Evolutionary conservation across 2,329 filamentous ascomycete species (phyloP), one percentile per base, ranked within the genome.

Genomic region (Beauveria sp.): DNA sequence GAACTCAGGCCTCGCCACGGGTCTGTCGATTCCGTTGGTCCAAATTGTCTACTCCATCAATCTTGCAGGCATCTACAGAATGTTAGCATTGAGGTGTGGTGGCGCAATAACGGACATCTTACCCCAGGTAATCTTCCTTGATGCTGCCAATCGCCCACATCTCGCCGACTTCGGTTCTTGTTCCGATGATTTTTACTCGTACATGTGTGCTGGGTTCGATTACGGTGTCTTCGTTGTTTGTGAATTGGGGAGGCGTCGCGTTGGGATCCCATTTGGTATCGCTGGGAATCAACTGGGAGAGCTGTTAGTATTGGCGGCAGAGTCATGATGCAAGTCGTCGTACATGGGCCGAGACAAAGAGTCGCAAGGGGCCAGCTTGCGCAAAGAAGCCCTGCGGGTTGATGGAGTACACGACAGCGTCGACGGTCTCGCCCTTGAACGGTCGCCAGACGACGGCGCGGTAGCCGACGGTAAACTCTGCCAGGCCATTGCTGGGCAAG

Each of bases 141-240:
- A 99, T 97, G 68, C 91, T 98, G 64, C 93, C 95, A 74, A 99
- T 96, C 43, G 93, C 95, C 83, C 90, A 97, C 84, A 99, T 96
- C 73, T 91, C 89, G 65, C 91, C 91, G 57, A 98, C 91, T 74
- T 98, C 95, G 66, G 90, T 93, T 75, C 96, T 86, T 56, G 93
- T 90, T 75, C 95, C 95, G 69, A 97, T 91, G 66, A 99, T 88
- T 78, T 97, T 97, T 66, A 98, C 86, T 52, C 95, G 90, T 65
- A 99, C 86, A 69, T 96, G 93, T 18, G 93, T 96, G 53, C 92
- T 91, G 63, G 92, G 91, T 76, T 98, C 93, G 70, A 99, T 96
- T 42, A 92, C 88, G 67, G 93, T 91, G 67, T 96, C 95, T 65
- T 90, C 91, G 70, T 96, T 93, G 74, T 99, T 93, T 45, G 93